Conservation (phyloP, 1,284 basidiomycete genomes). For the Ganoderma resinaceum region DNA sequence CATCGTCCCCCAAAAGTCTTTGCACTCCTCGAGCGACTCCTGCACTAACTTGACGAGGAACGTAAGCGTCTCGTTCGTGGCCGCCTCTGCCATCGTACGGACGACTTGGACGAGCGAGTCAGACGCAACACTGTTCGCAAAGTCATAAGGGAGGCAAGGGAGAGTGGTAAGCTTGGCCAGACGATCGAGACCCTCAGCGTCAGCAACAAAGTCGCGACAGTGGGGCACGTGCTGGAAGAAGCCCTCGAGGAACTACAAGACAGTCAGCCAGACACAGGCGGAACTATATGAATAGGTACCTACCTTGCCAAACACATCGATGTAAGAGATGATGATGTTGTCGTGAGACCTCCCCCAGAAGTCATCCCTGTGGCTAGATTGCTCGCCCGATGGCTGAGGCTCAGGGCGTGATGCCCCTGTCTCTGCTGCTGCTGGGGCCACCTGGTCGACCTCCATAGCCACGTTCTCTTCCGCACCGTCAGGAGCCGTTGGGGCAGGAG, state of each 20-base stretch:
- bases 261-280: conserved; percentile 15
- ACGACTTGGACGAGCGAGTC: conserved; percentile 90
- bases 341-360: conserved; percentile 62
- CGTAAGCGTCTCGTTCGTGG: conserved; percentile 78
- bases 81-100: conserved; percentile 88
- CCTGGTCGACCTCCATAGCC: conserved; percentile 54
- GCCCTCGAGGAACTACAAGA: conserved; percentile 84
- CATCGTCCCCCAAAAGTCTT: conserved; percentile 72
- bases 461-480: conserved; percentile 45
- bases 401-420: neutral
- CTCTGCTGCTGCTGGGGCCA: neutral
- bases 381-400: conserved; percentile 14
- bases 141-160: conserved; percentile 92
- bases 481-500: conserved; percentile 33
- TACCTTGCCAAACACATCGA: conserved; percentile 81
- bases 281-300: conserved; percentile 38
- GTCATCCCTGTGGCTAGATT: conserved; percentile 43
- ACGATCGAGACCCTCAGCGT: conserved; percentile 77
- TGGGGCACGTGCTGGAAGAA: conserved; percentile 92
- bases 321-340: conserved; percentile 77
- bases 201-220: conserved; percentile 88
- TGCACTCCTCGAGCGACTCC: conserved; percentile 73
- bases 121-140: conserved; percentile 81
- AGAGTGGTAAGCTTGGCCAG: conserved; percentile 83
- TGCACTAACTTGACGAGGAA: conserved; percentile 80